Percentiles rank a stretch among this genome's conserved stretches.
Evolutionary conservation across 2,329 filamentous ascomycete species (phyloP).

Genomic region (Paramyrothecium sp.): DNA sequence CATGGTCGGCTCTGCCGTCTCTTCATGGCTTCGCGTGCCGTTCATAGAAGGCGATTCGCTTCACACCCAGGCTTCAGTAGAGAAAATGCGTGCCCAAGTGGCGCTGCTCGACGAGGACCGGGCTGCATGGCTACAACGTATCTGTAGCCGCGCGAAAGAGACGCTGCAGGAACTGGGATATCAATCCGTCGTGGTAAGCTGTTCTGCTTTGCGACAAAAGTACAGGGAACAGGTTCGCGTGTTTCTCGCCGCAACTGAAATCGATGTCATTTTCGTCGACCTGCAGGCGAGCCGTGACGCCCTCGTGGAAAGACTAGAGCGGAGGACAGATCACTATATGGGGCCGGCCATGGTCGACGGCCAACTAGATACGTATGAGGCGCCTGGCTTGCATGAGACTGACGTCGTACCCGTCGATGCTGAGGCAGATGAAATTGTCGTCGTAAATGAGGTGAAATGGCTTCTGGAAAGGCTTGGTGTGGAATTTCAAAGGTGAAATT

Average conservation of each 20-base stretch:
- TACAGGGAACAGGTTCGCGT: conserved; percentile 31
- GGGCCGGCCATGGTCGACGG: conserved; percentile 29
- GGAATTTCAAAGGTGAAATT: no score
- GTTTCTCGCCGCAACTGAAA: conserved; percentile 10
- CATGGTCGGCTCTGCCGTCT: conserved; percentile 30
- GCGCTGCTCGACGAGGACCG: conserved; percentile 31
- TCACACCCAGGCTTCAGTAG: conserved; percentile 28
- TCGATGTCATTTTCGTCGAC: conserved; percentile 31
- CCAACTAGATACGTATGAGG: conserved; percentile 29
- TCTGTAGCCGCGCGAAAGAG: conserved; percentile 19
- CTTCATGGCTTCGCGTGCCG: conserved; percentile 22
- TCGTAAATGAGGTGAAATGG: conserved; percentile 16
- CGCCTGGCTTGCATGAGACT: conserved; percentile 21
- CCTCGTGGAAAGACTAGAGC: conserved; percentile 22
- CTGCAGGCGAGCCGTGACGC: conserved; percentile 28
- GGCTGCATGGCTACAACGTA: conserved; percentile 24
- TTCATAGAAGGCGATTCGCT: conserved; percentile 40
- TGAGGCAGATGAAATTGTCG: conserved; percentile 7
- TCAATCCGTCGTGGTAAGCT: conserved; percentile 30
- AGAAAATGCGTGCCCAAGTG: conserved; percentile 26
- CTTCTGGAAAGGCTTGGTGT: conserved; percentile 4
- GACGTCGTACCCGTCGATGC: conserved; percentile 32
- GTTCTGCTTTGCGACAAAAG: conserved; percentile 32
- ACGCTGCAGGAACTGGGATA: conserved; percentile 22
- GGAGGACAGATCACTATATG: conserved; percentile 34